Base-by-base conservation (phyloP, 306 rosid species). In the Casuarina equisetifolia region DNA sequence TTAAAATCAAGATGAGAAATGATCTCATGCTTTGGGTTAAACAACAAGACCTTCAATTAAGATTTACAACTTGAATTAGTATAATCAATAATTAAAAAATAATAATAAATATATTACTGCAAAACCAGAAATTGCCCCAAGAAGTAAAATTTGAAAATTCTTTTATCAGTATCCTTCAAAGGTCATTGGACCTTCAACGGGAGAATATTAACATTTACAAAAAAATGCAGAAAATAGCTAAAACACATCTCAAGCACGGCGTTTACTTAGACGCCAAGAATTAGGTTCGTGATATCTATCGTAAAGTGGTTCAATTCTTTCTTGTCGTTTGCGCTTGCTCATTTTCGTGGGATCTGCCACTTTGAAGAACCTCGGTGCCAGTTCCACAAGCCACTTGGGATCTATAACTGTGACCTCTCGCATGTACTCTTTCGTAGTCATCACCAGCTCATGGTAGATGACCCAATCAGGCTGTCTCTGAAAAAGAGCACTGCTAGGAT, bases 391-490 rank as follows among this genome's bases (percentile, higher is more conserved):
- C 97, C 98, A 93, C 79, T 90, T 91, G 51, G 93, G 97, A 15
- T 91, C 96, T 57, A 93, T 75, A 54, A 88, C 92, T 2, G 96
- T 91, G 80, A 91, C 92, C 84, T 90, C 96, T 1, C 92, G 91
- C 96, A 91, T 93, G 73, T 93, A 93, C 80, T 93, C 97, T 70
- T 93, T 90, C 13, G 93, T 87, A 55, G 98, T 91, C 98, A 93
- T 91, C 76, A 93, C 97, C 44, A 91, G 91, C 82, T 93, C 98
- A 80, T 93, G 94, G 91, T 91, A 90, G 79, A 90, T 93, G 76
- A 91, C 93, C 98, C 96, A 93, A 74, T 89, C 96, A 20, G 97
- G 98, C 46, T 93, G 98, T 73, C 97, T 86, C 80, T 88, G 94
- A 80, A 92, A 92, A 79, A 90, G 83, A 10, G 89, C 97, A 20